Conservation (phyloP, 148 eudicot genomes). For the Tetragonia tetragonoides region DNA sequence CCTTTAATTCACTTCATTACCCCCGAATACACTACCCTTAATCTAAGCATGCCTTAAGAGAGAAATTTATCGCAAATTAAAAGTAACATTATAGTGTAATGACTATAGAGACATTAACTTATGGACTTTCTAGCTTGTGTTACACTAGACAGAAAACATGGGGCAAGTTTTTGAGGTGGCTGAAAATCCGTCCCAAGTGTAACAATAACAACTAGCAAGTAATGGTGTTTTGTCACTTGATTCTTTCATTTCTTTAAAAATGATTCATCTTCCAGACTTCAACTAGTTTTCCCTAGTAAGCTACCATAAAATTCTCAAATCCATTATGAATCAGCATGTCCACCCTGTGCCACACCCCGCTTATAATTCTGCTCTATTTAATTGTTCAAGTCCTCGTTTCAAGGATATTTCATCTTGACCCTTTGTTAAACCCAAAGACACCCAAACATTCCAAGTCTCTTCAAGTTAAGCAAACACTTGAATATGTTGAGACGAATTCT, state of each 20-base stretch:
- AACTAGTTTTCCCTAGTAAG: not conserved
- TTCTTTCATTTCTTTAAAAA: not conserved
- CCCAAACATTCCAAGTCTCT: too few species aligned
- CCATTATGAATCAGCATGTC: too few species aligned
- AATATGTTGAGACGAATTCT: too few species aligned
- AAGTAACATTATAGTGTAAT: not conserved
- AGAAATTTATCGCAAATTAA: not conserved
- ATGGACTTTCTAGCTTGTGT: not conserved
- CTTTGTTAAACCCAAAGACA: too few species aligned
- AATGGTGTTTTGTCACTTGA: slow-evolving; percentile 7
- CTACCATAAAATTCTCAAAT: too few species aligned
- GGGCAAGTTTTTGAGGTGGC: not conserved
- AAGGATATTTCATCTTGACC: too few species aligned
- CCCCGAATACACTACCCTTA: too few species aligned
- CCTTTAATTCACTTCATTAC: too few species aligned
- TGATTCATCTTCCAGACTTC: not conserved
- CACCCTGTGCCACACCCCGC: too few species aligned
- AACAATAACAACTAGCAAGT: not conserved
- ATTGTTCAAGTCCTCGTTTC: too few species aligned
- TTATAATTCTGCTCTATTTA: too few species aligned
- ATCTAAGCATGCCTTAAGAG: not conserved
- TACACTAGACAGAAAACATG: not conserved
- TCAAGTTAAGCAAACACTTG: too few species aligned
- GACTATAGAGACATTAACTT: not conserved
- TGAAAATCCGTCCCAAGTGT: not conserved